A percentile compares a stretch with the other conserved stretches of the same genome.
phyloP scores from a whole-genome alignment of 768 basidiomycete genomes.

The Calocybe indica region DNA sequence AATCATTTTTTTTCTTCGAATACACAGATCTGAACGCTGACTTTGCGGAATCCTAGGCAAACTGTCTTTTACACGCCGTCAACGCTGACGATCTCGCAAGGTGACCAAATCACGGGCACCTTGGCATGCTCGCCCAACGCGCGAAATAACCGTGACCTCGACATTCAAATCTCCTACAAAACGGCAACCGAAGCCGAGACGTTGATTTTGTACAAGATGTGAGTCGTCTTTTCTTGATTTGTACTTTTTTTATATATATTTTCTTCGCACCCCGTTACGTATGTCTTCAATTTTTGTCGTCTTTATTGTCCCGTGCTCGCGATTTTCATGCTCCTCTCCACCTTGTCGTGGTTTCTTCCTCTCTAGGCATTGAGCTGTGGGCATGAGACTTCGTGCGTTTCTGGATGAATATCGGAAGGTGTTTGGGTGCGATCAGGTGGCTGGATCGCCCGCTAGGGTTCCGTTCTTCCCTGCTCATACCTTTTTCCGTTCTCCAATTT shows the following conservation, averaged over 20 bases:
- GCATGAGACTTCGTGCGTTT: too few species aligned
- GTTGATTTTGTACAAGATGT: constrained; percentile 79
- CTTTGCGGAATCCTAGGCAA: constrained; percentile 48
- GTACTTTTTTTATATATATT: background rate
- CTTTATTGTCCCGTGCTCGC: too few species aligned
- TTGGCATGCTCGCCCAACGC: constrained; percentile 83
- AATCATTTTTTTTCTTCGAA: background rate
- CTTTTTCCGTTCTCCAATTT: constrained; percentile 11
- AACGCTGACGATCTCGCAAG: constrained; percentile 63
- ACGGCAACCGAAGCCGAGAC: constrained; percentile 27
- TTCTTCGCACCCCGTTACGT: too few species aligned
- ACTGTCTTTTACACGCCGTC: constrained; percentile 96
- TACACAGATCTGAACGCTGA: background rate
- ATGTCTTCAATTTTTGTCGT: too few species aligned
- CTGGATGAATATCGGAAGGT: too few species aligned
- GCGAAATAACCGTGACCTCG: constrained; percentile 92
- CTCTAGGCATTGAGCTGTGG: too few species aligned
- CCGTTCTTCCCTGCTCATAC: constrained; percentile 9
- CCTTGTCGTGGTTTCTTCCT: too few species aligned
- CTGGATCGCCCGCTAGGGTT: too few species aligned
- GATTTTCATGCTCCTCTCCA: too few species aligned
- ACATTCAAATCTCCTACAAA: constrained; percentile 79
- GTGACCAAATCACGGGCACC: constrained; percentile 66
- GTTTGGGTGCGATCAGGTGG: too few species aligned
- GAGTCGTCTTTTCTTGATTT: constrained; percentile 30